phyloP scores from a whole-genome alignment of 2,329 filamentous ascomycete genomes.

The Pezicula carpinea region DNA sequence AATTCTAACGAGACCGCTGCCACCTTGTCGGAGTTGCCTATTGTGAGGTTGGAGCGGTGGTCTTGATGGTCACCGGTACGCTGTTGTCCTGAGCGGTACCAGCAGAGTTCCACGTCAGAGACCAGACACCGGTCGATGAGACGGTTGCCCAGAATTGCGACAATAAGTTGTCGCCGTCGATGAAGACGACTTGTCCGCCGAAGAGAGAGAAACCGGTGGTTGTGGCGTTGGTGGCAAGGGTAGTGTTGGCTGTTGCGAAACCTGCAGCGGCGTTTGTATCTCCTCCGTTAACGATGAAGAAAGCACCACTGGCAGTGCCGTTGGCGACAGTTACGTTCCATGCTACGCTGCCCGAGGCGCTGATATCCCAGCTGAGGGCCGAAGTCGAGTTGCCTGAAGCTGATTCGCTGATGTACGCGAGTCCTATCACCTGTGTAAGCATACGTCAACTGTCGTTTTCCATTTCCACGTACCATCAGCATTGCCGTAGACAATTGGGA shows the following conservation, averaged over 20 bases:
- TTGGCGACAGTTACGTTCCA: neutral
- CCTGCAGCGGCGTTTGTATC: conserved; percentile 19
- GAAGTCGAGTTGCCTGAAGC: neutral
- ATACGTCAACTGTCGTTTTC: neutral
- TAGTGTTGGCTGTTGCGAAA: conserved; percentile 16
- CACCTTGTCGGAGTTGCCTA: neutral
- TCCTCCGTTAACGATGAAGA: conserved; percentile 4
- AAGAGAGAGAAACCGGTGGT: conserved; percentile 25
- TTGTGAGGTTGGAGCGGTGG: conserved; percentile 3
- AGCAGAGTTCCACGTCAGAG: conserved; percentile 14
- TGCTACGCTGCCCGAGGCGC: neutral
- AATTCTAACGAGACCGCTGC: too few species aligned
- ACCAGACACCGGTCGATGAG: conserved; percentile 10
- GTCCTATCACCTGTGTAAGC: neutral
- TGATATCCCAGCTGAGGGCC: neutral
- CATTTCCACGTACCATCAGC: conserved; percentile 16
- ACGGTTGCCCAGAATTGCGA: conserved; percentile 17
- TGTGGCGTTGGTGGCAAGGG: conserved; percentile 3
- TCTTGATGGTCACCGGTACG: conserved; percentile 15
- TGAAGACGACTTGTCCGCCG: conserved; percentile 23
- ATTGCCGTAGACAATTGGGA: conserved; percentile 22
- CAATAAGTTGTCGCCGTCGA: conserved; percentile 7
- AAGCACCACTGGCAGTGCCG: neutral
- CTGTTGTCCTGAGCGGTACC: conserved; percentile 5
- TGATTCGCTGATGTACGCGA: conserved; percentile 4